These are phyloP conservation scores for Xylaria sp. DNA, from an alignment of 2,329 filamentous ascomycete species.

Conservation along the genomic window DNA sequence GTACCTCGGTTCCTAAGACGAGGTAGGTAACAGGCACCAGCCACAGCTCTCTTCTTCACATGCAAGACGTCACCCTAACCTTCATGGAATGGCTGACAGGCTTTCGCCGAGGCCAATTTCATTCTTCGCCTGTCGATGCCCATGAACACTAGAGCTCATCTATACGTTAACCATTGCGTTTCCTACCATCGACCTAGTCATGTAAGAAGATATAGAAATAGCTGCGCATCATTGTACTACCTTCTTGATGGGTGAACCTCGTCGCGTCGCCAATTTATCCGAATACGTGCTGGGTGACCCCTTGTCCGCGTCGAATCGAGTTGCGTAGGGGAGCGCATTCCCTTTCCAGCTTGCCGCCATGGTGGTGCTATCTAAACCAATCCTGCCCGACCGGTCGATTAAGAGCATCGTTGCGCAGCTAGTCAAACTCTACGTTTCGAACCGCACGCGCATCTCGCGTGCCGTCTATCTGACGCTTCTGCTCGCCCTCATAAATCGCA, in stretches of 20 bases:
- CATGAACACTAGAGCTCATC: slow-evolving; percentile 1
- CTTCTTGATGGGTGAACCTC: slow-evolving; percentile 39
- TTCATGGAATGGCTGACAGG: slow-evolving; percentile 9
- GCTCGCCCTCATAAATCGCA: slow-evolving; percentile 82
- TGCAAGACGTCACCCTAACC: slow-evolving; percentile 47
- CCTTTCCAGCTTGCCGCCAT: slow-evolving; percentile 58
- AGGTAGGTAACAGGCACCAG: slow-evolving; percentile 14
- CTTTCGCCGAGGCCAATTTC: slow-evolving; percentile 19
- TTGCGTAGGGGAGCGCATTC: slow-evolving; percentile 38
- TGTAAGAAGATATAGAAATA: slow-evolving; percentile 42
- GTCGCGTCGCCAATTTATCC: slow-evolving; percentile 16
- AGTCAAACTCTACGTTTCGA: slow-evolving; percentile 77
- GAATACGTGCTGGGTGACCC: slow-evolving; percentile 3
- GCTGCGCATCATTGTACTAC: slow-evolving; percentile 14
- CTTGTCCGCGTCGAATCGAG: slow-evolving; percentile 15
- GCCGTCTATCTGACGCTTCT: slow-evolving; percentile 86
- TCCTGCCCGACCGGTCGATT: slow-evolving; percentile 71
- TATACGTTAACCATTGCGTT: slow-evolving; percentile 7
- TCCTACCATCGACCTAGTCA: slow-evolving; percentile 31
- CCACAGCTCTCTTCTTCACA: slow-evolving; percentile 41
- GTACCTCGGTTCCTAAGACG: neutral
- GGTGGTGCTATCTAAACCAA: slow-evolving; percentile 80
- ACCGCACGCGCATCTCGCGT: slow-evolving; percentile 85
- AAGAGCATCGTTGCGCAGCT: slow-evolving; percentile 73
- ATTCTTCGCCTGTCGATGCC: slow-evolving; percentile 5